A percentile compares a stretch with the other conserved stretches of the same genome.
phyloP scores from a whole-genome alignment of 2,329 filamentous ascomycete species.

The Colletotrichum lupini region DNA sequence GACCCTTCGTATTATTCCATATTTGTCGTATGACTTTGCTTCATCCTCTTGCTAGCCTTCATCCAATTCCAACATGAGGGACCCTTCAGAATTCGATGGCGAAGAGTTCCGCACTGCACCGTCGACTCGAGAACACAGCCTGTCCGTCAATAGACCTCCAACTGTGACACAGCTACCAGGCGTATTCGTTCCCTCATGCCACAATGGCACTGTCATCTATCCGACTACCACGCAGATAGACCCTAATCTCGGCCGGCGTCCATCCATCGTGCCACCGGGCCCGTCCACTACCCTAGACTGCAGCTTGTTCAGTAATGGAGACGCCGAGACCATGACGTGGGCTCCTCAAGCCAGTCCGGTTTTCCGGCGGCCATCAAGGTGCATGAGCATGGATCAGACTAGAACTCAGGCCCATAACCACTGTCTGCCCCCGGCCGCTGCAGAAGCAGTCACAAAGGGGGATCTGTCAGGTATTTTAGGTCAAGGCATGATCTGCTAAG shows the following conservation, averaged over 20 bases:
- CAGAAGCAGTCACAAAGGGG: not conserved
- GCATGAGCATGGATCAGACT: conserved; percentile 9
- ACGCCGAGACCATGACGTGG: not conserved
- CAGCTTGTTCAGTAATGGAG: conserved; percentile 19
- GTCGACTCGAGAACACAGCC: not conserved
- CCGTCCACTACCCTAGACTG: conserved; percentile 26
- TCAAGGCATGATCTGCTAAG: not conserved
- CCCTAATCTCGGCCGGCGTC: not conserved
- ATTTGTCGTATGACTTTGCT: not conserved
- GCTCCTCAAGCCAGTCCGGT: not conserved
- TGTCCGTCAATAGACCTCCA: not conserved
- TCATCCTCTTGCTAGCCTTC: no score
- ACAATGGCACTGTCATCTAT: conserved; percentile 7
- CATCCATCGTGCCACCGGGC: not conserved
- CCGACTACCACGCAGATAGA: not conserved
- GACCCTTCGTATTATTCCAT: not conserved
- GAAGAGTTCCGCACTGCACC: not conserved
- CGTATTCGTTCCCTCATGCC: conserved; percentile 17
- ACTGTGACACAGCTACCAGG: not conserved
- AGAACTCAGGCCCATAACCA: not conserved
- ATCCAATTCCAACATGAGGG: not conserved
- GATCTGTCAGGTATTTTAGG: not conserved
- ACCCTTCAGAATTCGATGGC: no score
- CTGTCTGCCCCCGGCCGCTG: not conserved
- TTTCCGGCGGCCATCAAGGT: conserved; percentile 17